Evolutionary conservation across 163 green algal genomes (phyloP).

Genomic region (Chlorella variabilis): DNA sequence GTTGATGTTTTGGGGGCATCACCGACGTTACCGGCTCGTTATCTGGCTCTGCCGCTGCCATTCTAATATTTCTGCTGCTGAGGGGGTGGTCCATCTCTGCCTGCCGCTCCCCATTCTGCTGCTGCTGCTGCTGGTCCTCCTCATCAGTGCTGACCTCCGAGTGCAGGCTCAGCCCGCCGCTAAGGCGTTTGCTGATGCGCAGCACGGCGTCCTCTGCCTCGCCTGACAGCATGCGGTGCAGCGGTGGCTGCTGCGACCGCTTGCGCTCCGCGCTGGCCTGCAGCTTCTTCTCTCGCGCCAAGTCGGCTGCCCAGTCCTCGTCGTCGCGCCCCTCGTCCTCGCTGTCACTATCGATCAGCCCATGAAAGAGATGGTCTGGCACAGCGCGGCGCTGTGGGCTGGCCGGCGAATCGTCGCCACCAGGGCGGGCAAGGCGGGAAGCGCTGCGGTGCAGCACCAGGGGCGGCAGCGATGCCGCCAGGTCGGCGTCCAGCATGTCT

Average conservation of each 20-base stretch:
- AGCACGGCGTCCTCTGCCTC: constrained; percentile 2
- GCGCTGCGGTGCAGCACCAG: neutral
- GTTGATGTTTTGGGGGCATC: too few species aligned
- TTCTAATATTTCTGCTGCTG: too few species aligned
- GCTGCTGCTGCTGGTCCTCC: constrained; percentile 5
- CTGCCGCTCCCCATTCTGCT: neutral
- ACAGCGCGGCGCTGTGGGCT: neutral
- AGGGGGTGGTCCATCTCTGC: neutral
- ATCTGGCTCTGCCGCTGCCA: too few species aligned
- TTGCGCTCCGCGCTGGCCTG: constrained; percentile 30
- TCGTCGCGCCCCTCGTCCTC: constrained; percentile 26
- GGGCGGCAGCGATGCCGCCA: constrained; percentile 39
- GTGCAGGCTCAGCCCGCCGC: neutral
- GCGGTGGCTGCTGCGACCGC: neutral
- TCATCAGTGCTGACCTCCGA: neutral
- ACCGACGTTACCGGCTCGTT: too few species aligned
- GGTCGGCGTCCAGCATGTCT: constrained; percentile 41
- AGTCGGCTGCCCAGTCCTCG: constrained; percentile 22
- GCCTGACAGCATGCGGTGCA: neutral
- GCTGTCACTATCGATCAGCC: constrained; percentile 37
- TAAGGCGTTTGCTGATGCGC: neutral
- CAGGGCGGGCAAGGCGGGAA: neutral
- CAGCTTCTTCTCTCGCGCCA: constrained; percentile 25
- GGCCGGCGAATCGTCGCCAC: constrained; percentile 1
- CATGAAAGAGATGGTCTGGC: constrained; percentile 38